These are phyloP conservation scores for Thelephora aurantiotincta DNA, from an alignment of 768 basidiomycete genomes.

Conservation along the genomic window DNA sequence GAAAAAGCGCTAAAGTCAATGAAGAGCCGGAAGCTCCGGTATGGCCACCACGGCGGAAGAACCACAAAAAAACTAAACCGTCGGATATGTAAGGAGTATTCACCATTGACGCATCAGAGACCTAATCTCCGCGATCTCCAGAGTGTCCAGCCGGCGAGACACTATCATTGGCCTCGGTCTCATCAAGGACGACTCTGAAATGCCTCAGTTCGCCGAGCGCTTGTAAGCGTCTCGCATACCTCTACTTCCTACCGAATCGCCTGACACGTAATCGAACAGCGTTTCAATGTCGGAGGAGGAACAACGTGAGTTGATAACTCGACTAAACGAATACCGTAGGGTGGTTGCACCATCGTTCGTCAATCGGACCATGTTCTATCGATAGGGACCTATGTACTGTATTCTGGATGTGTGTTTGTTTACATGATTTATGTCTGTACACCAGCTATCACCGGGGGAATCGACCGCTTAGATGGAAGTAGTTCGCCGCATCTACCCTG, in stretches of 20 bases:
- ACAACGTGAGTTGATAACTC: conserved; percentile 12
- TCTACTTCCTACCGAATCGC: not conserved
- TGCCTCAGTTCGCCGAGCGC: conserved; percentile 43
- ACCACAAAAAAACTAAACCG: conserved; percentile 33
- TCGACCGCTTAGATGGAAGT: too few species aligned
- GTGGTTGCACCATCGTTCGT: not conserved
- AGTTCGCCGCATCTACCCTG: too few species aligned
- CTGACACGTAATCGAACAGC: conserved; percentile 2
- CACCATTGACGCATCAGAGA: not conserved
- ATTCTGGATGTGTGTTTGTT: too few species aligned
- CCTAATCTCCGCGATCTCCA: conserved; percentile 13
- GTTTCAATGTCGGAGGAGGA: conserved; percentile 11
- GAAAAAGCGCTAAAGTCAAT: conserved; percentile 12
- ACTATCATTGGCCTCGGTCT: conserved; percentile 52
- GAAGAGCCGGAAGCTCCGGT: conserved; percentile 23
- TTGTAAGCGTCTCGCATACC: conserved; percentile 33
- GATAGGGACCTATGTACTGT: too few species aligned
- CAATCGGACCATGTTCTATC: not conserved
- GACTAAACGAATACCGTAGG: conserved; percentile 10
- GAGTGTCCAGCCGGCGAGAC: conserved; percentile 37
- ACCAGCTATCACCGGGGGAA: too few species aligned
- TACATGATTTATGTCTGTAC: too few species aligned
- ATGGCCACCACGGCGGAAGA: conserved; percentile 56
- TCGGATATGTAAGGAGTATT: conserved; percentile 37
- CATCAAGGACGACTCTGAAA: conserved; percentile 35